Evolutionary conservation across 139 green algal genomes (phyloP), one percentile per base, ranked within the genome.

Genomic region (Coelastrella sp.): DNA sequence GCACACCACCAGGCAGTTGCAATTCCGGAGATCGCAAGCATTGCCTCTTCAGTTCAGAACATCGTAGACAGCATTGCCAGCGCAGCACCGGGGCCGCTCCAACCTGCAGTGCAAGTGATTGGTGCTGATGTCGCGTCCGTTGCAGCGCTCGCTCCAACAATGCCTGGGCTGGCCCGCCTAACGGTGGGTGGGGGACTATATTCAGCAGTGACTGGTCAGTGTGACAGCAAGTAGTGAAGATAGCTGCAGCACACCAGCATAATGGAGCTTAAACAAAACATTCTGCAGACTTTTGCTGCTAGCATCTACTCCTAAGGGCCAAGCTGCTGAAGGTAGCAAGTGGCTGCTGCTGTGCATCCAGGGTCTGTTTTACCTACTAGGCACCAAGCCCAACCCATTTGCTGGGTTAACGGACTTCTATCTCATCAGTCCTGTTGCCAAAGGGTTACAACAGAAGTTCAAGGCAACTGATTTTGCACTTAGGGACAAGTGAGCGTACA

Each of bases 401-500:
- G 82, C 91, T 25, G 95, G 94, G 27, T 89, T 97, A 7, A 73
- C 97, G 19, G 97, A 98, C 90, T 98, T 97, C 68, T 98, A 97
- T 86, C 22, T 98, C 1, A 61, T 95, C 9, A 82, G 82, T 0
- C 97, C 95, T 6, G 24, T 97, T 9, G 83, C 75, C 22, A 91
- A 93, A 61, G 17, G 91, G 25, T 61, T 93, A 4, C 27, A 91
- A n/a, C 92, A 85, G 56, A 94, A 91, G 22, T 97, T 92, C 73
- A 89, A 24, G 9, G 86, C 85, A 25, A 35, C 22, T 0, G 82
- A 95, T 66, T 96, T 96, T 87, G 88, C 82, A 56, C 88, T 96
- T 70, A 89, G 94, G 6, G 91, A 95, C 35, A 96, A 95, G 90
- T 91, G 57, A 84, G 89, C 19, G 19, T 35, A 27, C 17, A 49